Conservation (phyloP, 257 asterid species). For the Craterostigma plantagineum region DNA sequence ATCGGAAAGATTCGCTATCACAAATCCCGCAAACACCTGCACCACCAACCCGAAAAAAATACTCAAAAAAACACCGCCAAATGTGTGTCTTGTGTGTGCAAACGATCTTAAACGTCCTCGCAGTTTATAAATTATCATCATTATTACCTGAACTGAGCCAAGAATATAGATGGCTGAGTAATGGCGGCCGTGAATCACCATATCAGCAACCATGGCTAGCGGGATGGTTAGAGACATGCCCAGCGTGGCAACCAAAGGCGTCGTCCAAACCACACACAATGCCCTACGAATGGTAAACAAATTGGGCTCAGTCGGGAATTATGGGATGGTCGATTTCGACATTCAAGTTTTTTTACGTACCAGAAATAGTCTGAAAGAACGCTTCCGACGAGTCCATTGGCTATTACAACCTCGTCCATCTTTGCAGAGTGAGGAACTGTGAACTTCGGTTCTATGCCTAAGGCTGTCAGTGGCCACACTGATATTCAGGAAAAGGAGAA, state of each 20-base stretch:
- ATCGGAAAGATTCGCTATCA: conserved; percentile 73
- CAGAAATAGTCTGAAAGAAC: conserved; percentile 95
- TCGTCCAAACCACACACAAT: conserved; percentile 95
- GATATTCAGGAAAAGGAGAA: conserved; percentile 11
- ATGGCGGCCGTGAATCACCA: conserved; percentile 88
- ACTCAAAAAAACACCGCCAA: too few species aligned
- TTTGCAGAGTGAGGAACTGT: conserved; percentile 75
- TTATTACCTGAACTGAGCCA: conserved; percentile 96
- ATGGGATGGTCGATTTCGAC: neutral
- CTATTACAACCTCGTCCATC: conserved; percentile 87
- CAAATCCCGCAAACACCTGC: conserved; percentile 88
- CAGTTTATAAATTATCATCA: too few species aligned
- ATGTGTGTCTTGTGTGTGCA: neutral
- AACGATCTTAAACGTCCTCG: too few species aligned
- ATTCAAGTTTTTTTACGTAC: conserved; percentile 16
- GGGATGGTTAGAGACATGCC: conserved; percentile 99
- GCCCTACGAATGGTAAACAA: conserved; percentile 36
- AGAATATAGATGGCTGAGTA: conserved; percentile 78
- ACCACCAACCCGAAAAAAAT: neutral
- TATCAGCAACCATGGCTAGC: conserved; percentile 96
- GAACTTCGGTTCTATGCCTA: conserved; percentile 90
- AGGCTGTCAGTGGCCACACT: conserved; percentile 97
- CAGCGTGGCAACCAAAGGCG: conserved; percentile 90
- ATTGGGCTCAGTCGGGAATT: neutral
- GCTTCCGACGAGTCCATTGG: conserved; percentile 84